Conservation (phyloP, 164 flowering plant genomes). For the Hamamelis virginiana region DNA sequence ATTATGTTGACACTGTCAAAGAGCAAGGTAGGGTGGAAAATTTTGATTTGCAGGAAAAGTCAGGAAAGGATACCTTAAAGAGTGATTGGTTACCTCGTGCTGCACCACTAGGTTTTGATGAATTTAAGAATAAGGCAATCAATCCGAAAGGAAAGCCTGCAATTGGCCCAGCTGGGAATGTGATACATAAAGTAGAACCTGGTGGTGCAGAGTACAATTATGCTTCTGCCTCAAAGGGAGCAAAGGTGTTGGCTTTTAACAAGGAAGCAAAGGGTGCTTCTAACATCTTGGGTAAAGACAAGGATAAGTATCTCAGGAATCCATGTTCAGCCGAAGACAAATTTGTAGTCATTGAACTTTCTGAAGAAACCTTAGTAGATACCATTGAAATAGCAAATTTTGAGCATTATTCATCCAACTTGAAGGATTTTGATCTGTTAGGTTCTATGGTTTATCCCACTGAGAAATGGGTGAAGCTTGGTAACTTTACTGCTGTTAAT, state of each 20-base stretch:
- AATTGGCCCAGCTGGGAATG: constrained; percentile 46
- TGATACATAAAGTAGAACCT: constrained; percentile 78
- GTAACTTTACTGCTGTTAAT: constrained; percentile 81
- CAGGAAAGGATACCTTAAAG: constrained; percentile 39
- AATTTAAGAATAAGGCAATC: constrained; percentile 76
- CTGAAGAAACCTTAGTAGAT: constrained; percentile 93
- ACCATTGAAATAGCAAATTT: constrained; percentile 85
- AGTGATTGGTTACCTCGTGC: constrained; percentile 44
- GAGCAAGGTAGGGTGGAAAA: constrained; percentile 30
- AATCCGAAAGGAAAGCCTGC: constrained; percentile 52
- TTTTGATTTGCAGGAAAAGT: constrained; percentile 13
- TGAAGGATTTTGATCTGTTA: constrained; percentile 80
- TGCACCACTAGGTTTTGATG: constrained; percentile 80
- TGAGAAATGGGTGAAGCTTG: constrained; percentile 71
- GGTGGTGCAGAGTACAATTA: constrained; percentile 89
- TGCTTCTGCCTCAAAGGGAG: constrained; percentile 95
- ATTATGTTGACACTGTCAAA: constrained; percentile 7
- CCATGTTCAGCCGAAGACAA: constrained; percentile 95
- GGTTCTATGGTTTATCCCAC: constrained; percentile 90
- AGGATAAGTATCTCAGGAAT: constrained; percentile 92
- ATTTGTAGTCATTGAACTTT: constrained; percentile 87
- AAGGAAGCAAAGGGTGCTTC: constrained; percentile 94
- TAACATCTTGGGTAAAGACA: constrained; percentile 74
- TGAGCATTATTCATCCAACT: constrained; percentile 90
- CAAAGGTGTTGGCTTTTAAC: constrained; percentile 80